Evolutionary conservation across 2,329 filamentous ascomycete species (phyloP).

Genomic region (Apiospora pterosperma): DNA sequence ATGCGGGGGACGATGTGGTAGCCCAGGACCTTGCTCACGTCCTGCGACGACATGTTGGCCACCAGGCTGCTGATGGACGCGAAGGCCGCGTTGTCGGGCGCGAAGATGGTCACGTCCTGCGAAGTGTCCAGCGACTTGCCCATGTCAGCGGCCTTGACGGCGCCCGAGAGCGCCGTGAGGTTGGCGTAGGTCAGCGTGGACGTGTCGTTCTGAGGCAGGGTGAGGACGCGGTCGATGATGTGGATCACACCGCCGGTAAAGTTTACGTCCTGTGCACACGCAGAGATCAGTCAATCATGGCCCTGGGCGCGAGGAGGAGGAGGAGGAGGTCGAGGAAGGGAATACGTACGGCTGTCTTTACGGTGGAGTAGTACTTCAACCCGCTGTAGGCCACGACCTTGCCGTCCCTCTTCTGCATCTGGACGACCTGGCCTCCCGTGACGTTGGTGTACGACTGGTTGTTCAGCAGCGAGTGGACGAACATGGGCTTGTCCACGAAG

Average conservation of each 20-base stretch:
- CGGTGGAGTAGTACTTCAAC: slow-evolving; percentile 43
- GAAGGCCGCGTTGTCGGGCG: slow-evolving; percentile 59
- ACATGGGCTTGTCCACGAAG: slow-evolving; percentile 25
- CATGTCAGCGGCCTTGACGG: slow-evolving; percentile 41
- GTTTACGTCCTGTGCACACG: slow-evolving; percentile 39
- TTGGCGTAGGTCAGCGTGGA: slow-evolving; percentile 37
- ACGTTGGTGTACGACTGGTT: slow-evolving; percentile 53
- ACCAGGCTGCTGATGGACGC: slow-evolving; percentile 51
- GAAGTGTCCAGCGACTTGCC: slow-evolving; percentile 35
- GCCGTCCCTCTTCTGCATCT: slow-evolving; percentile 36
- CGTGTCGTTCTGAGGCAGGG: slow-evolving; percentile 40
- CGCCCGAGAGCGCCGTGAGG: slow-evolving; percentile 42
- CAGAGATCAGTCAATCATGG: neutral
- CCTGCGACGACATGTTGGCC: slow-evolving; percentile 39
- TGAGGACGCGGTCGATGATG: slow-evolving; percentile 45
- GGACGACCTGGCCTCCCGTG: slow-evolving; percentile 56
- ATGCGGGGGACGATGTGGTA: slow-evolving; percentile 62
- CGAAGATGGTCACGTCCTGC: slow-evolving; percentile 60
- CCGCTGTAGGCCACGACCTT: slow-evolving; percentile 51
- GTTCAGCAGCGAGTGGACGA: slow-evolving; percentile 42
- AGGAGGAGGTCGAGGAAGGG: neutral
- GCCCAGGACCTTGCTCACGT: slow-evolving; percentile 50
- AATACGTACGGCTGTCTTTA: slow-evolving; percentile 43
- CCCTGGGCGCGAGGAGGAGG: neutral
- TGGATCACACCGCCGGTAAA: slow-evolving; percentile 55